Evolutionary conservation across 75 land plant genomes (phyloP).

Genomic region (Ceratopteris richardii): DNA sequence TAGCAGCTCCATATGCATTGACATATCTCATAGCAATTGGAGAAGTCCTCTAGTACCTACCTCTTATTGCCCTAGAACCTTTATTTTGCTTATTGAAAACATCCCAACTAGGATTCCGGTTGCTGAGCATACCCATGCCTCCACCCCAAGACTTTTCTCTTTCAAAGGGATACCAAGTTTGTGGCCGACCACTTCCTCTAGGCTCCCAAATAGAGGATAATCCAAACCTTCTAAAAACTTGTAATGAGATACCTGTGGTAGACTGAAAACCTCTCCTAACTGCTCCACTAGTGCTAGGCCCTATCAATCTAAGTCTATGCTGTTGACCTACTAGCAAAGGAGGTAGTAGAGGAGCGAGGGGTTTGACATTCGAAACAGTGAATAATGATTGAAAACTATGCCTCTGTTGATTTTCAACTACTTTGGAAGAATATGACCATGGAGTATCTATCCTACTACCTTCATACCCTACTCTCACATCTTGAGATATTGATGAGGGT

Average conservation of each 20-base stretch:
- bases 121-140: constrained; percentile 39
- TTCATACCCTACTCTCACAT: constrained; percentile 48
- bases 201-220: constrained; percentile 43
- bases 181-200: constrained; percentile 39
- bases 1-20: constrained; percentile 17
- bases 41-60: constrained; percentile 41
- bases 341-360: constrained; percentile 29
- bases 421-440: constrained; percentile 54
- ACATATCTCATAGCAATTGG: constrained; percentile 22
- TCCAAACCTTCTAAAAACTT: constrained; percentile 41
- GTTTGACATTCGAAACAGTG: constrained; percentile 37
- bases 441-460: constrained; percentile 41
- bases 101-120: constrained; percentile 59
- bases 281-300: constrained; percentile 22
- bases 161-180: constrained; percentile 40
- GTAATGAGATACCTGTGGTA: constrained; percentile 37
- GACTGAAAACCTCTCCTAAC: constrained; percentile 29
- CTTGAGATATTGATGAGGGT: constrained; percentile 39
- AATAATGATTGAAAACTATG: background rate
- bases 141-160: constrained; percentile 56
- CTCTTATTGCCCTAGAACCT: constrained; percentile 73
- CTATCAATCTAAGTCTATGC: constrained; percentile 7
- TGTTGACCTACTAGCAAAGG: constrained; percentile 44
- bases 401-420: constrained; percentile 54
- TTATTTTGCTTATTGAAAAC: constrained; percentile 77